Conservation (phyloP, 1,284 basidiomycete species). For the Sanghuangporus baumii region DNA sequence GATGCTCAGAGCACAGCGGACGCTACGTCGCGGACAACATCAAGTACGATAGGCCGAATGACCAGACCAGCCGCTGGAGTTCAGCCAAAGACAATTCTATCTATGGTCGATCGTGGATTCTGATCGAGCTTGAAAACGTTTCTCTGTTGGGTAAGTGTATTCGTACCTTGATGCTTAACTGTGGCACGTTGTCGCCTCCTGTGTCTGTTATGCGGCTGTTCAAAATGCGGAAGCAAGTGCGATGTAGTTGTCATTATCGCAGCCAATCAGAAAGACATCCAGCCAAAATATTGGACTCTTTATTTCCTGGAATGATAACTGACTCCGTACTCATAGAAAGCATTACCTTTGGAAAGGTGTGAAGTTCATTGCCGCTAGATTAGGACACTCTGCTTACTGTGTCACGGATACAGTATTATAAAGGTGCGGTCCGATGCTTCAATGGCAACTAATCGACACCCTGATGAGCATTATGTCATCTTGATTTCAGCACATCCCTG, state of each 20-base stretch:
- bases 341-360: conserved; percentile 76
- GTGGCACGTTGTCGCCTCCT: neutral
- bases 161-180: neutral
- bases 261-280: neutral
- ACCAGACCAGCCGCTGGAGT: conserved; percentile 69
- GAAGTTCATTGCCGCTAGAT: conserved; percentile 20
- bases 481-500: conserved; percentile 51
- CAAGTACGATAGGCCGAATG: conserved; percentile 52
- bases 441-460: neutral
- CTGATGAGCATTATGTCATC: neutral
- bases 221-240: neutral
- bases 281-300: neutral
- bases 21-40: conserved; percentile 66
- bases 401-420: conserved; percentile 41
- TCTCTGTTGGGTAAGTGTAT: conserved; percentile 59
- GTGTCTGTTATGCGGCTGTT: neutral
- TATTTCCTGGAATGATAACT: neutral
- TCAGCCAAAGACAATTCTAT: conserved; percentile 46
- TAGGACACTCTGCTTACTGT: neutral
- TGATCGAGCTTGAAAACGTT: conserved; percentile 53
- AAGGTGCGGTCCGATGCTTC: conserved; percentile 27
- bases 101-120: conserved; percentile 60
- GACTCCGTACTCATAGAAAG: conserved; percentile 37
- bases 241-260: too few relatives aligned
- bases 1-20: conserved; percentile 64